Base-by-base conservation (phyloP, 2,329 filamentous ascomycete species). In the Microascus cirrosus region DNA sequence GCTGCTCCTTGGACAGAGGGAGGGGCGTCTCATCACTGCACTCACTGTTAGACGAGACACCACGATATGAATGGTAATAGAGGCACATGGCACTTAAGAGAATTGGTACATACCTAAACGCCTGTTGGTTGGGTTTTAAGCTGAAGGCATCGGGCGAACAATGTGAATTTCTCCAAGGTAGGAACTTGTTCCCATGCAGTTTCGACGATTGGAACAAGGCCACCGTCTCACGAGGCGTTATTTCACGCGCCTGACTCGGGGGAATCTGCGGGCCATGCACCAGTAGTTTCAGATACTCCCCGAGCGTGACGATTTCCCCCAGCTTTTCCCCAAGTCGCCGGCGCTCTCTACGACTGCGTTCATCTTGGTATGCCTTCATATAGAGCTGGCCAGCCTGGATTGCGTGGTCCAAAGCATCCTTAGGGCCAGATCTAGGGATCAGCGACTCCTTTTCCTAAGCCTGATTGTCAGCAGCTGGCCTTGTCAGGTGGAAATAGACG, bases 121-220 rank as follows among this genome's bases (percentile, higher is more conserved):
- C 68, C 7, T 71, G 69, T 45, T 75, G 73, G n/a, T 75, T 77
- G 2, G 76, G 68, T 6, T 68, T 63, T 32, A 77, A 69, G 35
- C 76, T 70, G 63, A 96, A 96, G 34, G 87, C 82, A 4, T 77
- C 69, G 0, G 79, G 69, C 3, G 70, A 68, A 1, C 89, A 86
- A 32, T 83, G 75, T 2, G 71, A 71, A n/a, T n/a, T 18, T 8
- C 80, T 80, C 94, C 94, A 99, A 0, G 89, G 90, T 12, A 88
- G 90, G 63, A 96, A 97, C 22, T 87, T 78, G 65, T 85, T 87
- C 0, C 87, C 90, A 67, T 96, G 90, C 22, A 99, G 77, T 58
- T 84, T 86, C 4, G 92, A 94, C 3, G 86, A 84, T 66, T 86
- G 84, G 1, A 89, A 75, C 10, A 97, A 71, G 55, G 96, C 84